Conservation (phyloP, 495 filamentous ascomycete genomes). For the Penicillium bovifimosum region DNA sequence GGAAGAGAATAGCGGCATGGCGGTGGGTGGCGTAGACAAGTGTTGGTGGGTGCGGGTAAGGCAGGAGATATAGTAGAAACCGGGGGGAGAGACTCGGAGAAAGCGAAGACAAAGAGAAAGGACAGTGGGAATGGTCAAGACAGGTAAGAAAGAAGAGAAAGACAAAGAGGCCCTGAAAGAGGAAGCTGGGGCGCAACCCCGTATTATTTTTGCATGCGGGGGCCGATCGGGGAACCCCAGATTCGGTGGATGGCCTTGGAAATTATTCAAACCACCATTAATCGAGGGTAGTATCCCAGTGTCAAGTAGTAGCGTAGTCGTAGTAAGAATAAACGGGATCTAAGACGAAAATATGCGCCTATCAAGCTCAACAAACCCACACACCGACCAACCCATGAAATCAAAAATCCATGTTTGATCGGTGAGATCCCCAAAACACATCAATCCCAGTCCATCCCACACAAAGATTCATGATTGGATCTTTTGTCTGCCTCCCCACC, state of each 20-base stretch:
- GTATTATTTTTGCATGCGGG: constrained; percentile 3
- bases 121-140: neutral
- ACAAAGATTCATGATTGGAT: neutral
- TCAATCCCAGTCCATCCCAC: neutral
- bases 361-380: too few species aligned
- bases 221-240: neutral
- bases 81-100: neutral
- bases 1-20: constrained; percentile 2
- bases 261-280: neutral
- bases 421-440: neutral
- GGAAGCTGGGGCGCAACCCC: constrained; percentile 4
- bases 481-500: neutral
- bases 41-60: neutral
- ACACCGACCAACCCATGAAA: neutral
- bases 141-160: neutral
- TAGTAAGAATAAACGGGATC: neutral
- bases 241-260: neutral
- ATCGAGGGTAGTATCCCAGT: neutral
- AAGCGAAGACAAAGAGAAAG: neutral
- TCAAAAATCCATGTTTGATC: neutral
- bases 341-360: neutral
- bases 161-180: neutral
- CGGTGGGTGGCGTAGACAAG: neutral
- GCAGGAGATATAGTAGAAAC: neutral
- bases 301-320: neutral